Percentiles rank a stretch among this genome's conserved stretches.
Evolutionary conservation across 305 asterid genomes (phyloP).

Genomic region (Striga hermonthica): DNA sequence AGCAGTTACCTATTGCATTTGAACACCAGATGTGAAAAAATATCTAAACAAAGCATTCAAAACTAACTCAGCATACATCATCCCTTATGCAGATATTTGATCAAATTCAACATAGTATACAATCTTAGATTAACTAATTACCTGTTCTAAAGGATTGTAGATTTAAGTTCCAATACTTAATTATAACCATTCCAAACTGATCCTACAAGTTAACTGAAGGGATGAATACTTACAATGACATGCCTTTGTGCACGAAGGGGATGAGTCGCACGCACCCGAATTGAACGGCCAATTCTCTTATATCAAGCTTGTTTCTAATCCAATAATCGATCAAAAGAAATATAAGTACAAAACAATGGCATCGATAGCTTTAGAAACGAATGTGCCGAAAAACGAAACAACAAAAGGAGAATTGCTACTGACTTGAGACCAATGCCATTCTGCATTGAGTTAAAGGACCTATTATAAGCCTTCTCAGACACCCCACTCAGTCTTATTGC

Average conservation of each 20-base stretch:
- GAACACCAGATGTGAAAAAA: no score
- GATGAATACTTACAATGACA: conserved; percentile 53
- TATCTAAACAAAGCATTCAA: background rate
- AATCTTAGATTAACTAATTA: background rate
- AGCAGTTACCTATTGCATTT: background rate
- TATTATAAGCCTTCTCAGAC: conserved; percentile 78
- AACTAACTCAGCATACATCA: background rate
- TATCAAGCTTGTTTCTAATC: conserved; percentile 75
- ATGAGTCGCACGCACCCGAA: conserved; percentile 85
- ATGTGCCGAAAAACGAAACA: no score
- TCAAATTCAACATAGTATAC: background rate
- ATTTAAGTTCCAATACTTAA: no score
- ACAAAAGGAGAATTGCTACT: conserved; percentile 22
- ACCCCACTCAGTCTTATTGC: conserved; percentile 81
- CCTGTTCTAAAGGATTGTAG: no score
- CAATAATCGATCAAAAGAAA: background rate
- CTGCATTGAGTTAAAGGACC: conserved; percentile 91
- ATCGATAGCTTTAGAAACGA: conserved; percentile 8
- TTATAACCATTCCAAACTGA: no score
- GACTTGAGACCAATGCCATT: conserved; percentile 86
- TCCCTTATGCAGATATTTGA: background rate
- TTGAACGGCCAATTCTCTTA: conserved; percentile 84
- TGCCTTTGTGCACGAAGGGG: conserved; percentile 69
- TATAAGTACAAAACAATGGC: background rate
- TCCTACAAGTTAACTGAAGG: no score